Evolutionary conservation across 2,329 filamentous ascomycete genomes (phyloP), one percentile per base, ranked within the genome.

Genomic region (Verticillium klebahnii): DNA sequence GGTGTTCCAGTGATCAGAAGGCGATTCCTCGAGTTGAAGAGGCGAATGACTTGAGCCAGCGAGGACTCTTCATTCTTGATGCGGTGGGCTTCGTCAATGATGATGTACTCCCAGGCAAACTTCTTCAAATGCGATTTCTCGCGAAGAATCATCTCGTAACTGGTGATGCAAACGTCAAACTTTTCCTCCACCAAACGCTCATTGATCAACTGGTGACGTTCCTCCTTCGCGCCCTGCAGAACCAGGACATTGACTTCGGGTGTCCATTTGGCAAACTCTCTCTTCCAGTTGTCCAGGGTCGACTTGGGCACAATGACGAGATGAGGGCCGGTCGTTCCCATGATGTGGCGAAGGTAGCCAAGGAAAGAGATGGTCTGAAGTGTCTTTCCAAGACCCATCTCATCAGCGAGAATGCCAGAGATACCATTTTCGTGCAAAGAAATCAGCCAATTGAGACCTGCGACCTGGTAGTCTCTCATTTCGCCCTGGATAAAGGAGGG

Each of bases 11-110:
- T 99, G 66, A 99, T 99, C 64, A 99, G 84, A 36, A 99, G 84
- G 59, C 95, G 89, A 74, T 98, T 98, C 72, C 95, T 87, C 5
- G 95, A 99, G 77, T 93, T 92, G 82, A 99, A 99, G 60, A 97
- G 81, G 68, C 95, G 92, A 67, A 99, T 97, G 67, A 98, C 96
- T 72, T 98, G 94, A 3, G 95, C 93, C 3, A 99, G 83, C 0
- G 95, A 97, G 0, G 95, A 99, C 75, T 98, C 93, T 73, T 99
- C 95, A 76, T 99, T 99, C 82, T 99, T 99, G 85, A 99, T 99
- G 64, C 95, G 92, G 76, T 99, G 95, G 2, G 95, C 87, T 78
- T 99, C 95, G 70, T 99, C 95, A 66, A 99, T 97, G 68, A 99
- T 97, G 75, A 99, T 99, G 77, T 99, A 99, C 75, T 99, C 94